These are phyloP conservation scores for Galerina sulciceps DNA, from an alignment of 768 basidiomycete species.

Conservation along the genomic window DNA sequence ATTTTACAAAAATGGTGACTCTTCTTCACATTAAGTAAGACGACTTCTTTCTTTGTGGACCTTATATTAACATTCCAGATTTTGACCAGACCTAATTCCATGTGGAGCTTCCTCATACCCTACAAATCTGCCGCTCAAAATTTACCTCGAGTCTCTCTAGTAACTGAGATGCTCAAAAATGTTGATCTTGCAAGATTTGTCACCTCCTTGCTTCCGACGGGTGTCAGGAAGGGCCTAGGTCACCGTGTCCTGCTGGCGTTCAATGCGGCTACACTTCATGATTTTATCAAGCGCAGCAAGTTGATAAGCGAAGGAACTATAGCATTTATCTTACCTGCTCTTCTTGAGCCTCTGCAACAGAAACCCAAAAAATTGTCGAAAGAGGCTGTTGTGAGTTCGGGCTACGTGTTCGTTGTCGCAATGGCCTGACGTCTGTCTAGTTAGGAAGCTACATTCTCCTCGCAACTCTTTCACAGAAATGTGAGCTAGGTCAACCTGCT, in stretches of 20 bases:
- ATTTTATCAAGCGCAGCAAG: slow-evolving; percentile 69
- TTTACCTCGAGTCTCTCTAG: slow-evolving; percentile 72
- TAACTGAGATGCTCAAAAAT: slow-evolving; percentile 77
- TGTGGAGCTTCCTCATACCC: slow-evolving; percentile 71
- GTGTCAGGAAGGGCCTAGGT: slow-evolving; percentile 50
- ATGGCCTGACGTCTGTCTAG: slow-evolving; percentile 34
- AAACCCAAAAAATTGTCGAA: slow-evolving; percentile 38
- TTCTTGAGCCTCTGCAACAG: slow-evolving; percentile 59
- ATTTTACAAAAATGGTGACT: slow-evolving; percentile 91
- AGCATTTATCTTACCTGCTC: slow-evolving; percentile 66
- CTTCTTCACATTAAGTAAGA: slow-evolving; percentile 80
- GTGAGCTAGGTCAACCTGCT: slow-evolving; percentile 59
- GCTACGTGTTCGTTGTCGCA: not conserved
- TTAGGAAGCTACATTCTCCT: slow-evolving; percentile 78
- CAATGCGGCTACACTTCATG: slow-evolving; percentile 78
- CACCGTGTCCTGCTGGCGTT: slow-evolving; percentile 83
- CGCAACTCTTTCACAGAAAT: slow-evolving; percentile 70
- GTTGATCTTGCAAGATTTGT: slow-evolving; percentile 76
- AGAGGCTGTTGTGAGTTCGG: slow-evolving; percentile 57
- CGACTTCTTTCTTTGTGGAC: not conserved
- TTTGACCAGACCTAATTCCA: slow-evolving; percentile 53
- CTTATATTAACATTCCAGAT: not conserved
- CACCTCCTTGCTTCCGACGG: slow-evolving; percentile 61
- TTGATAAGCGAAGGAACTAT: slow-evolving; percentile 66
- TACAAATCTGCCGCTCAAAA: slow-evolving; percentile 80